A percentile compares a stretch with the other conserved stretches of the same genome.
Conservation (phyloP, 2,329 filamentous ascomycete genomes). For the Chaetomium sp. region DNA sequence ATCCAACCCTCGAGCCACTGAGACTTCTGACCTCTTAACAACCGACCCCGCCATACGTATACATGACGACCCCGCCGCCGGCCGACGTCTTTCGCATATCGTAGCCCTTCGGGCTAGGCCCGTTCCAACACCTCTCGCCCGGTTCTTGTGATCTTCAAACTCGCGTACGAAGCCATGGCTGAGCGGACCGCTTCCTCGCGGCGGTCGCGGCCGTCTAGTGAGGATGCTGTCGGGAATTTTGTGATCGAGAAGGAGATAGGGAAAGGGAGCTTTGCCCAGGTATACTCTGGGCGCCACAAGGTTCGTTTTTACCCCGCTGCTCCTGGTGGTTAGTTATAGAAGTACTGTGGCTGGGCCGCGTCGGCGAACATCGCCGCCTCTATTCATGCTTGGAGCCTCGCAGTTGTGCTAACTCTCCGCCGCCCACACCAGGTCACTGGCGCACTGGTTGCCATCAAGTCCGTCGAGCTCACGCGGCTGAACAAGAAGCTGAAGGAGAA, state of each 20-base stretch:
- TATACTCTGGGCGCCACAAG: constrained; percentile 81
- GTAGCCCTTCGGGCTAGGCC: constrained; percentile 28
- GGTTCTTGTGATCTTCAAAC: constrained; percentile 25
- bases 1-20: background rate
- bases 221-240: constrained; percentile 63
- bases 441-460: constrained; percentile 89
- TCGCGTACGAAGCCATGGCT: constrained; percentile 27
- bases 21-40: background rate
- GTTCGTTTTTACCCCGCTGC: constrained; percentile 43
- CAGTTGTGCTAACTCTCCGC: too few species aligned
- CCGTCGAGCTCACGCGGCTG: constrained; percentile 81
- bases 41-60: constrained; percentile 21
- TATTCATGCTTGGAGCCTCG: too few species aligned
- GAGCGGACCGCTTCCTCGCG: constrained; percentile 23
- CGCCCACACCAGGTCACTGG: constrained; percentile 56
- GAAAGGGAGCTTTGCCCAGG: constrained; percentile 94
- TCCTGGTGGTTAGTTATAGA: background rate
- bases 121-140: constrained; percentile 4
- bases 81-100: constrained; percentile 24
- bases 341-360: background rate
- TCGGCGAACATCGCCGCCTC: constrained; percentile 14
- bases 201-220: constrained; percentile 25
- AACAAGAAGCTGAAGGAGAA: constrained; percentile 97
- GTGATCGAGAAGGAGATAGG: constrained; percentile 83
- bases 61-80: constrained; percentile 28